Evolutionary conservation across 257 asterid species (phyloP), one percentile per base, ranked within the genome.

Genomic region (Rhazya stricta): DNA sequence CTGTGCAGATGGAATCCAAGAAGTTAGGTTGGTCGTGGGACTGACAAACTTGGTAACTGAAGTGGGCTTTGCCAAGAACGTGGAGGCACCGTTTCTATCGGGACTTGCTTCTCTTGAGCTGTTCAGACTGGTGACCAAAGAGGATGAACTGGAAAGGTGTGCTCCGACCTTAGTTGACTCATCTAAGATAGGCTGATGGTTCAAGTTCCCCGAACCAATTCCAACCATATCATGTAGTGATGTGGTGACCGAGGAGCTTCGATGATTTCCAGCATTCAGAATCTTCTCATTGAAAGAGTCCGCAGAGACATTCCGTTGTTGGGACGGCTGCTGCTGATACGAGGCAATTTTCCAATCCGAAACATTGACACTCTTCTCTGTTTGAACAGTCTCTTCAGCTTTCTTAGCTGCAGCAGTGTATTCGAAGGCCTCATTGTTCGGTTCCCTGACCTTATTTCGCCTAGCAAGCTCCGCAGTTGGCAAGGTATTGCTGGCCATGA

Each of bases 41-140:
- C n/a, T 66, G 29, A 69, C 25, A 67, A 78, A 84, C 81, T 80
- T 85, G 4, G 77, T 45, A 9, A 37, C 79, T 30, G 63, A 1
- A 32, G 74, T 16, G 23, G 88, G 84, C 62, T 81, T 81, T 56
- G 79, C 70, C 21, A 81, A 69, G 71, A 75, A 73, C 77, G 71
- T n/a, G 21, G 82, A 76, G 0, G 67, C 80, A 8, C 85, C 82
- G 9, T 74, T 82, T 69, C 82, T 91, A 34, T 89, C 96, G 0
- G 97, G 98, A 78, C 97, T 93, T 11, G 85, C 91, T 73, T 91
- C 96, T 72, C 98, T 84, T 39, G 88, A 85, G 79, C 81, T 82
- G 68, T 89, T 81, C 82, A 93, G 69, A 82, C 96, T 93, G 18
- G 96, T 93, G 3, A 87, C 96, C 81, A 87, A 61, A 1, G 88